phyloP scores from a whole-genome alignment of 2,329 filamentous ascomycete species.

The Fusarium torulosum region DNA sequence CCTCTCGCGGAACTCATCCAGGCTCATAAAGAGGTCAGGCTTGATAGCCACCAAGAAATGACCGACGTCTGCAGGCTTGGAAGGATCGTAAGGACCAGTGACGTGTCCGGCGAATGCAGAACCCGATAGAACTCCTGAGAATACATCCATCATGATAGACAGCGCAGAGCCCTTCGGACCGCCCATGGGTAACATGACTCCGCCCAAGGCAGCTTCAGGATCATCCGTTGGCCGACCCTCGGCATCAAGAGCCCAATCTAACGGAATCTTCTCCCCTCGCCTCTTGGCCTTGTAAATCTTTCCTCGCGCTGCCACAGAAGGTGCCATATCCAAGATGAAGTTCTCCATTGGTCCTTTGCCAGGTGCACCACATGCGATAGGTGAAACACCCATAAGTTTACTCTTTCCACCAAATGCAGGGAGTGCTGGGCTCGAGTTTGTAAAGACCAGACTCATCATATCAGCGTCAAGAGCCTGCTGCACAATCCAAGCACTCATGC shows the following conservation, averaged over 20 bases:
- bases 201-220: constrained; percentile 76
- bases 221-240: constrained; percentile 79
- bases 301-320: constrained; percentile 75
- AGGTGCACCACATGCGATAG: constrained; percentile 81
- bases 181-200: constrained; percentile 88
- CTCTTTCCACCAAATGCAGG: constrained; percentile 77
- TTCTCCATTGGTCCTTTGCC: constrained; percentile 62
- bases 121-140: constrained; percentile 82
- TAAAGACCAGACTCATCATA: constrained; percentile 79
- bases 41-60: constrained; percentile 81
- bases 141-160: constrained; percentile 90
- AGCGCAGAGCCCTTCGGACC: constrained; percentile 84
- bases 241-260: constrained; percentile 80
- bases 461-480: constrained; percentile 79
- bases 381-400: constrained; percentile 79
- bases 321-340: constrained; percentile 84
- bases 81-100: constrained; percentile 80
- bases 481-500: constrained; percentile 85
- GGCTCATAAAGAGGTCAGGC: constrained; percentile 78
- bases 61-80: constrained; percentile 75
- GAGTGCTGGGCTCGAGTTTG: constrained; percentile 78
- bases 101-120: constrained; percentile 84
- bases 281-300: constrained; percentile 79
- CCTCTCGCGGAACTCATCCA: constrained; percentile 75
- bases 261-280: constrained; percentile 76